Conservation (phyloP, 768 basidiomycete genomes). For the Suillus clintonianus region DNA sequence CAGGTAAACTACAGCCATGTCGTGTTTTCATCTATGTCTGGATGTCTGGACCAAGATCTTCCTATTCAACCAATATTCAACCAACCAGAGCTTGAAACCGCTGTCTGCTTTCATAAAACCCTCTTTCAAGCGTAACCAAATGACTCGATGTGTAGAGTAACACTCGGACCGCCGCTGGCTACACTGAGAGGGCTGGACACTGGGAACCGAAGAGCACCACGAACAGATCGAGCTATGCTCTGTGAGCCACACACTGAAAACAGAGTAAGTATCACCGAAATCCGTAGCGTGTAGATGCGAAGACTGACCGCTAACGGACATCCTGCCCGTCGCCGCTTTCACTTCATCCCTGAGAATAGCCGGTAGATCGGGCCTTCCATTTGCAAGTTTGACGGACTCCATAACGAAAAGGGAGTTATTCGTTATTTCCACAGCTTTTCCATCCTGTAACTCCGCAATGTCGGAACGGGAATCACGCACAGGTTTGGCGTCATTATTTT, state of each 20-base stretch:
- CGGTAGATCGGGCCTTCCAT: constrained; percentile 42
- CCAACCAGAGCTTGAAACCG: too few relatives aligned
- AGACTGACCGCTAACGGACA: constrained; percentile 46
- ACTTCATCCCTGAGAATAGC: constrained; percentile 38
- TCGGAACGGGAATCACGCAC: constrained; percentile 23
- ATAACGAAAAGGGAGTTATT: constrained; percentile 19
- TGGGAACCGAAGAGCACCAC: constrained; percentile 36
- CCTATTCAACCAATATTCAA: too few relatives aligned
- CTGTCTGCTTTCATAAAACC: too few relatives aligned
- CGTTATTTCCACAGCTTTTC: constrained; percentile 11
- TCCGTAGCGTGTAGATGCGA: not conserved
- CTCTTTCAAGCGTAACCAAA: constrained; percentile 34
- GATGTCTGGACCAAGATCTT: too few relatives aligned
- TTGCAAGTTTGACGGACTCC: constrained; percentile 24
- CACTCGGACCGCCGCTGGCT: constrained; percentile 46
- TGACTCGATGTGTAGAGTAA: constrained; percentile 47
- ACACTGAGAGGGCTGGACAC: constrained; percentile 35
- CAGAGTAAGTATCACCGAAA: not conserved
- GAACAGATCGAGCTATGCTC: constrained; percentile 36
- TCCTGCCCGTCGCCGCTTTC: constrained; percentile 27
- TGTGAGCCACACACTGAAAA: constrained; percentile 46
- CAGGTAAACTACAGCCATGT: too few relatives aligned
- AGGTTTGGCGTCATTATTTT: constrained; percentile 18
- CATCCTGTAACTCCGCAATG: constrained; percentile 5
- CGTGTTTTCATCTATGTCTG: too few relatives aligned